Percentiles rank a stretch among this genome's conserved stretches.
Evolutionary conservation across 2,329 filamentous ascomycete species (phyloP).

Genomic region (Stagonosporopsis chrysanthemi): DNA sequence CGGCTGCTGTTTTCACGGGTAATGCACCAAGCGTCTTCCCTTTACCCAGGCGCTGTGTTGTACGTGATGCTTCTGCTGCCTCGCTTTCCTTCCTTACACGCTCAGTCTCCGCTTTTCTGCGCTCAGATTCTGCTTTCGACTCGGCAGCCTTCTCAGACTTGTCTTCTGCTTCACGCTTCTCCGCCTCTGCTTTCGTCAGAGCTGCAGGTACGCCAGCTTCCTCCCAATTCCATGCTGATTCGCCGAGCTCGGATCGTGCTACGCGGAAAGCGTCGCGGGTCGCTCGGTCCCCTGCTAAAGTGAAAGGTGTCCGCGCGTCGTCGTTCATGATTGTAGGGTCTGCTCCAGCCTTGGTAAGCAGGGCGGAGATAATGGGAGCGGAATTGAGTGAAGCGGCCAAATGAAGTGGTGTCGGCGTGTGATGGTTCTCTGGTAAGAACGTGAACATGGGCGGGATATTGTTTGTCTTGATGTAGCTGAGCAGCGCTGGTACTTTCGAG

Average conservation of each 20-base stretch:
- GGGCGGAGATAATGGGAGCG: constrained; percentile 75
- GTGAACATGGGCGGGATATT: constrained; percentile 72
- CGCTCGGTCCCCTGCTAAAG: constrained; percentile 82
- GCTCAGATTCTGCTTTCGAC: constrained; percentile 66
- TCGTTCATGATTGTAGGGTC: constrained; percentile 69
- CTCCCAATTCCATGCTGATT: constrained; percentile 80
- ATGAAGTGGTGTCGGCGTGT: constrained; percentile 84
- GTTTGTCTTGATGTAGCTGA: constrained; percentile 85
- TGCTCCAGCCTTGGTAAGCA: constrained; percentile 76
- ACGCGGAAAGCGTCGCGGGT: constrained; percentile 93
- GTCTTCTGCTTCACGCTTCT: constrained; percentile 73
- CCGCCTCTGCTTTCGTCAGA: constrained; percentile 74
- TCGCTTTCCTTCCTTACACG: constrained; percentile 67
- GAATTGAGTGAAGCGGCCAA: constrained; percentile 84
- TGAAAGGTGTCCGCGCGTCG: constrained; percentile 86
- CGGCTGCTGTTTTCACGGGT: constrained; percentile 75
- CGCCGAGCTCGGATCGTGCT: constrained; percentile 81
- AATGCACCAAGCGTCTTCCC: constrained; percentile 62
- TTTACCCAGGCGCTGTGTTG: constrained; percentile 58
- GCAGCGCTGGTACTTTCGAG: constrained; percentile 84
- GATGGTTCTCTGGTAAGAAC: constrained; percentile 76
- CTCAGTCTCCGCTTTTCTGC: constrained; percentile 77
- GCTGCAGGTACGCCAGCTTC: constrained; percentile 74
- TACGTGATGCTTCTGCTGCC: constrained; percentile 58
- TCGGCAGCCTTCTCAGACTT: constrained; percentile 71